Evolutionary conservation across 2,329 filamentous ascomycete genomes (phyloP).

Genomic region (Alternaria novae-zelandiae): DNA sequence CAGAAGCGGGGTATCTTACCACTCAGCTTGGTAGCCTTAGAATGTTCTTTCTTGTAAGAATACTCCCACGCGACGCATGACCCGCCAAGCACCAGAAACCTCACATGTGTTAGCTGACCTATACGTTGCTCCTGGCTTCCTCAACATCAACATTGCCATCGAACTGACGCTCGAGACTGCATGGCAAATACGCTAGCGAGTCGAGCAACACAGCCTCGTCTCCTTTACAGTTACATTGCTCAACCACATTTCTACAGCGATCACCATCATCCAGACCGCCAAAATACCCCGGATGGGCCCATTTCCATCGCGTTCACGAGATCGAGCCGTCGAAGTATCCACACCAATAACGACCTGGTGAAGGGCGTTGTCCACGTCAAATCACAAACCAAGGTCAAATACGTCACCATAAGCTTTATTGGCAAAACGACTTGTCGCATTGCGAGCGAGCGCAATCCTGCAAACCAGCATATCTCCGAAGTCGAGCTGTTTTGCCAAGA

Average conservation of each 20-base stretch:
- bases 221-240: slow-evolving; percentile 22
- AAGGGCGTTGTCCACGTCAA: slow-evolving; percentile 28
- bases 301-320: slow-evolving; percentile 24
- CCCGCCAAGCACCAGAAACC: background rate
- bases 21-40: background rate
- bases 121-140: background rate
- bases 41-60: background rate
- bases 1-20: slow-evolving; percentile 19
- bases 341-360: slow-evolving; percentile 29
- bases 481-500: slow-evolving; percentile 20
- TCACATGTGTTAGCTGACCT: background rate
- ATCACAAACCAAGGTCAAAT: slow-evolving; percentile 14
- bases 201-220: slow-evolving; percentile 12
- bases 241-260: slow-evolving; percentile 27
- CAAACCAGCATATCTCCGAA: slow-evolving; percentile 19
- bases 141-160: background rate
- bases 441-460: slow-evolving; percentile 18
- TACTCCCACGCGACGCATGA: background rate
- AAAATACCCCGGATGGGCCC: slow-evolving; percentile 22
- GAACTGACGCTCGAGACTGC: background rate
- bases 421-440: slow-evolving; percentile 25
- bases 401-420: slow-evolving; percentile 24
- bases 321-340: slow-evolving; percentile 22
- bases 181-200: slow-evolving; percentile 10
- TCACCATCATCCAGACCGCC: slow-evolving; percentile 21